phyloP scores from a whole-genome alignment of 129 eudicot species.

The Cynara cardunculus region DNA sequence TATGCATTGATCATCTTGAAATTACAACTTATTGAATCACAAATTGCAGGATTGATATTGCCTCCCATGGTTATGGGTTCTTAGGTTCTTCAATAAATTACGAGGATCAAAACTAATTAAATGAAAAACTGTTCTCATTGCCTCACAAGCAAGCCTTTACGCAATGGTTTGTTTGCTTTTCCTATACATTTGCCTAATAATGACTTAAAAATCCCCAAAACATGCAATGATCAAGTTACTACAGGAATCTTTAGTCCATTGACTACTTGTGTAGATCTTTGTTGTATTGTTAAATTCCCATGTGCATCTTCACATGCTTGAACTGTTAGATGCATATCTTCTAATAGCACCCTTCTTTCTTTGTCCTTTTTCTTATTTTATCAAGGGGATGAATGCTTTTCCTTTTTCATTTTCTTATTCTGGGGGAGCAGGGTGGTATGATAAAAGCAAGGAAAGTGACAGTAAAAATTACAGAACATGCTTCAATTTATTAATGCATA shows the following conservation, averaged over 20 bases:
- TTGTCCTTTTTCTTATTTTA: not conserved
- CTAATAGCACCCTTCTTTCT: not conserved
- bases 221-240: slow-evolving; percentile 1
- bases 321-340: slow-evolving; percentile 5
- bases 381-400: slow-evolving; percentile 2
- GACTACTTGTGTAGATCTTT: slow-evolving; percentile 2
- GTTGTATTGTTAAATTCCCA: slow-evolving; percentile 16
- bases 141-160: not conserved
- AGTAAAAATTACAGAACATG: not conserved
- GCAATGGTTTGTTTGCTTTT: not conserved
- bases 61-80: not conserved
- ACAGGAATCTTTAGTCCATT: slow-evolving; percentile 15
- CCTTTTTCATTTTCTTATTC: slow-evolving; percentile 11
- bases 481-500: no score
- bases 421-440: no score
- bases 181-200: not conserved
- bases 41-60: not conserved
- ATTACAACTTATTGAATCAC: not conserved
- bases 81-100: no score
- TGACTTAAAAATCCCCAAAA: not conserved
- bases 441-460: not conserved
- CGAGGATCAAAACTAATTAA: not conserved
- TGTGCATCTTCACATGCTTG: slow-evolving; percentile 30
- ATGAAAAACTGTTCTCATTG: not conserved
- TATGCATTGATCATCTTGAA: not conserved